Evolutionary conservation across 768 basidiomycete species (phyloP).

Genomic region (Tulasnella calospora): DNA sequence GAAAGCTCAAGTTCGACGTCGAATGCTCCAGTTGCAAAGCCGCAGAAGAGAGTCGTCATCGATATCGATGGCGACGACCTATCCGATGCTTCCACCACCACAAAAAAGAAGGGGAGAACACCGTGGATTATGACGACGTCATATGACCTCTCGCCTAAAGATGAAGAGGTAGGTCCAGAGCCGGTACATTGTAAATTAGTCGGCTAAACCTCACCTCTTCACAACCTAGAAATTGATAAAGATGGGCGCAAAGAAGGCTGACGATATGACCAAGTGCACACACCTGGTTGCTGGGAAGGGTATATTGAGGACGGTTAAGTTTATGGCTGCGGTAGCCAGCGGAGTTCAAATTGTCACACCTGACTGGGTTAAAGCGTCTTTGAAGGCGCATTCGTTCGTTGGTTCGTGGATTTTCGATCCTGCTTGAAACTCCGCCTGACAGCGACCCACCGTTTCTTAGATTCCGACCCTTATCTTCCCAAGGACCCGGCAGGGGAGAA

Average conservation of each 20-base stretch:
- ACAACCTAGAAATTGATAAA: slow-evolving; percentile 50
- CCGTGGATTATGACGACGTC: not conserved
- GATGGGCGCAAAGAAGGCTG: slow-evolving; percentile 62
- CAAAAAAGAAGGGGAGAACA: not conserved
- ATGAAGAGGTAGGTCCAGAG: not conserved
- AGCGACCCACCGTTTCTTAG: slow-evolving; percentile 33
- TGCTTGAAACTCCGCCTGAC: not conserved
- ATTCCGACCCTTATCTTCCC: slow-evolving; percentile 56
- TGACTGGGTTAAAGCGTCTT: slow-evolving; percentile 63
- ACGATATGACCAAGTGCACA: slow-evolving; percentile 63
- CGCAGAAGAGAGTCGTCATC: not conserved
- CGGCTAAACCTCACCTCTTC: not conserved
- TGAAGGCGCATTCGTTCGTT: slow-evolving; percentile 52
- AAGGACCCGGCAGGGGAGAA: slow-evolving; percentile 58
- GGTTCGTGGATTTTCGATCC: slow-evolving; percentile 45
- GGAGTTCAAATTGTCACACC: slow-evolving; percentile 59
- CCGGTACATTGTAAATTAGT: not conserved
- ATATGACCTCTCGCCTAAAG: not conserved
- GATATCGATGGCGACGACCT: not conserved
- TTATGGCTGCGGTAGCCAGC: slow-evolving; percentile 66
- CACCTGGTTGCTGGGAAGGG: slow-evolving; percentile 61
- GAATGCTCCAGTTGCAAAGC: not conserved
- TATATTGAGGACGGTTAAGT: slow-evolving; percentile 81
- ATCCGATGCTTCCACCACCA: not conserved
- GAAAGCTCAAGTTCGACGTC: not conserved